Percentiles rank a stretch among this genome's conserved stretches.
phyloP scores from a whole-genome alignment of 2,329 filamentous ascomycete genomes.

The Plenodomus tracheiphilus region DNA sequence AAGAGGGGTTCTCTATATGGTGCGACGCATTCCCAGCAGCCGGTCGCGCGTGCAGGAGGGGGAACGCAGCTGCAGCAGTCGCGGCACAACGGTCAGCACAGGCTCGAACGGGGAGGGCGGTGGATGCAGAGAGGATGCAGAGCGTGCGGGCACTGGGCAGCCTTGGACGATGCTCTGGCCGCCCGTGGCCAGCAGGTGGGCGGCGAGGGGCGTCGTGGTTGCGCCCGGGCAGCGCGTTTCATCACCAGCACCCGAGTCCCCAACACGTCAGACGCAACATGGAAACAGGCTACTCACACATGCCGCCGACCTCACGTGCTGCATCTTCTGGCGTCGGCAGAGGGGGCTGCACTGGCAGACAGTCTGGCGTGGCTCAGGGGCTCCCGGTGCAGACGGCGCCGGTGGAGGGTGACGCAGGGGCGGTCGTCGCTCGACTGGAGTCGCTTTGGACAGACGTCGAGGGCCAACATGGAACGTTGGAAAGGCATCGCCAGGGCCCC shows the following conservation, averaged over 20 bases:
- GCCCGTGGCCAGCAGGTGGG: too few relatives aligned
- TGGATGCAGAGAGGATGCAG: slow-evolving; percentile 17
- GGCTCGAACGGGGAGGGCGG: too few relatives aligned
- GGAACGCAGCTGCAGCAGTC: slow-evolving; percentile 41
- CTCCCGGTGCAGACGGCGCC: slow-evolving; percentile 2
- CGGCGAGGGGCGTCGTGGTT: slow-evolving; percentile 9
- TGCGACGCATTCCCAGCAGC: slow-evolving; percentile 44
- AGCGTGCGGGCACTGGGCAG: too few relatives aligned
- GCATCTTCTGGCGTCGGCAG: slow-evolving; percentile 37
- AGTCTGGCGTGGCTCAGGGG: slow-evolving; percentile 18
- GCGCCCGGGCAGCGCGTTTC: slow-evolving; percentile 20
- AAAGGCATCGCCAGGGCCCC: slow-evolving; percentile 17
- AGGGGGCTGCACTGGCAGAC: slow-evolving; percentile 22
- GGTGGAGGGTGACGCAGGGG: slow-evolving; percentile 8
- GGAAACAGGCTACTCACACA: slow-evolving; percentile 38
- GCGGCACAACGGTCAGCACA: slow-evolving; percentile 37
- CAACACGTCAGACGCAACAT: slow-evolving; percentile 1
- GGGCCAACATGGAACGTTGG: too few relatives aligned
- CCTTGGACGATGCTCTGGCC: too few relatives aligned
- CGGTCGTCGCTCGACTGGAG: slow-evolving; percentile 4
- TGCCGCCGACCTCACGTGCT: slow-evolving; percentile 37
- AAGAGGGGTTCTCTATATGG: slow-evolving; percentile 38
- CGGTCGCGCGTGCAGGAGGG: slow-evolving; percentile 45
- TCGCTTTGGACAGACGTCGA: slow-evolving; percentile 2
- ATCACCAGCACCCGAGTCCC: slow-evolving; percentile 13